phyloP scores from a whole-genome alignment of 352 stramenopile genomes.

The Aphanomyces astaci region DNA sequence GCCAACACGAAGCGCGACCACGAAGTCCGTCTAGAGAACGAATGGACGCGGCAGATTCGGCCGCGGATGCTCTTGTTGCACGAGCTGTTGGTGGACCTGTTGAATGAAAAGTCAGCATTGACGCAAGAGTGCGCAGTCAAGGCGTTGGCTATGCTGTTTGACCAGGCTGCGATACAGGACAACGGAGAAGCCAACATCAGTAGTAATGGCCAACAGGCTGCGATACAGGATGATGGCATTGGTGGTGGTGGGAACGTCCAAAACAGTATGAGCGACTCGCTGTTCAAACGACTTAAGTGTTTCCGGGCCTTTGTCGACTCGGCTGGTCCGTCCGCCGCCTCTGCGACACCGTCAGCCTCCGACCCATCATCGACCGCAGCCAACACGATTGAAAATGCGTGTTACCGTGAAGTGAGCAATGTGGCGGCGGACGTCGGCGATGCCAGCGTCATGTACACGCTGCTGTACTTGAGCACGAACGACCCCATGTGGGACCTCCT shows the following conservation, averaged over 20 bases:
- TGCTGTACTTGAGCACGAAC: conserved; percentile 72
- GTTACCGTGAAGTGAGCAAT: conserved; percentile 79
- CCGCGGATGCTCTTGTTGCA: conserved; percentile 36
- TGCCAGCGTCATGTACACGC: conserved; percentile 69
- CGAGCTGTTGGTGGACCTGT: conserved; percentile 72
- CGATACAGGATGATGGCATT: too few relatives aligned
- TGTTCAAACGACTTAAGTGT: conserved; percentile 68
- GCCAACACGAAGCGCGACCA: conserved; percentile 27
- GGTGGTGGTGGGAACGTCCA: conserved; percentile 32
- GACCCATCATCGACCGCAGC: background rate
- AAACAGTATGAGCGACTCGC: conserved; percentile 58
- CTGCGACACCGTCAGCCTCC: conserved; percentile 9
- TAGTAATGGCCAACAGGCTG: too few relatives aligned
- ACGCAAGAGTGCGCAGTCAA: conserved; percentile 73
- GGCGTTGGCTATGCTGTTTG: conserved; percentile 57
- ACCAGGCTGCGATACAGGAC: conserved; percentile 39
- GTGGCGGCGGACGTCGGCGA: conserved; percentile 71
- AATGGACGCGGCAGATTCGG: conserved; percentile 5
- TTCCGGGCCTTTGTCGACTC: conserved; percentile 58
- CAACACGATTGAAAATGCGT: conserved; percentile 58
- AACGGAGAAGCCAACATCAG: too few relatives aligned
- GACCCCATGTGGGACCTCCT: conserved; percentile 54
- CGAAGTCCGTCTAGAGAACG: conserved; percentile 29
- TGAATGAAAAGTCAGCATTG: conserved; percentile 60
- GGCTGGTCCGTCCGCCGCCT: conserved; percentile 24